phyloP scores from a whole-genome alignment of 2,329 filamentous ascomycete species.

The Hypoxylon rubiginosum region DNA sequence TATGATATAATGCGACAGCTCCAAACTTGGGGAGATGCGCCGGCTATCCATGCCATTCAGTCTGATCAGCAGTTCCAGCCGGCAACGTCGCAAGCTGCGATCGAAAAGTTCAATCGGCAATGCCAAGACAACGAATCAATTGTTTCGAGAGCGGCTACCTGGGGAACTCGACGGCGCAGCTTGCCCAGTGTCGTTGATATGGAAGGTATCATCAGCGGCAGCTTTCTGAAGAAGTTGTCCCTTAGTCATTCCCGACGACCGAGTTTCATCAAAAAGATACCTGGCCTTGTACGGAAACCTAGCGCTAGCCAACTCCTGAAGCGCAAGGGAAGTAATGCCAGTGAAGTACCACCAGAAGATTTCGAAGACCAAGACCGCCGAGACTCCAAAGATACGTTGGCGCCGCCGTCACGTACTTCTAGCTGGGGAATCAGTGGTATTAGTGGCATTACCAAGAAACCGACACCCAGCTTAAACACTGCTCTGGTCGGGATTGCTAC shows the following conservation, averaged over 20 bases:
- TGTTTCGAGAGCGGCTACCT: conserved; percentile 74
- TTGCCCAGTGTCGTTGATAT: conserved; percentile 71
- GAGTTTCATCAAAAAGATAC: conserved; percentile 67
- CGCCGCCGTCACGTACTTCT: conserved; percentile 63
- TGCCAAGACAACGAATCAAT: conserved; percentile 70
- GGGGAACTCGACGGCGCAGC: conserved; percentile 77
- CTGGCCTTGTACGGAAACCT: conserved; percentile 64
- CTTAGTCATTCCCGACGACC: conserved; percentile 65
- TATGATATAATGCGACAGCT: conserved; percentile 63
- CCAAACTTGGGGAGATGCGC: conserved; percentile 64
- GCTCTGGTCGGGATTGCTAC: conserved; percentile 69
- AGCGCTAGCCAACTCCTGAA: conserved; percentile 62
- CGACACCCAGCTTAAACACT: conserved; percentile 70
- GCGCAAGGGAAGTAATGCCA: conserved; percentile 60
- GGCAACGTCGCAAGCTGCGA: conserved; percentile 66
- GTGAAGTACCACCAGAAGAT: conserved; percentile 52
- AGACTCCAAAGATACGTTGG: conserved; percentile 64
- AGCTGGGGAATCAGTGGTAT: conserved; percentile 62
- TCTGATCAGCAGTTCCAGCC: conserved; percentile 58
- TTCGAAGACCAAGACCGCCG: conserved; percentile 49
- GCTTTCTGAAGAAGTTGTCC: conserved; percentile 73
- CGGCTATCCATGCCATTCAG: conserved; percentile 62
- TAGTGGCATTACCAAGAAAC: conserved; percentile 57
- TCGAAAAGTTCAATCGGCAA: conserved; percentile 65
- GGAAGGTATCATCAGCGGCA: conserved; percentile 71